Conservation (phyloP, 164 flowering plant genomes). For the Aristolochia fimbriata region DNA sequence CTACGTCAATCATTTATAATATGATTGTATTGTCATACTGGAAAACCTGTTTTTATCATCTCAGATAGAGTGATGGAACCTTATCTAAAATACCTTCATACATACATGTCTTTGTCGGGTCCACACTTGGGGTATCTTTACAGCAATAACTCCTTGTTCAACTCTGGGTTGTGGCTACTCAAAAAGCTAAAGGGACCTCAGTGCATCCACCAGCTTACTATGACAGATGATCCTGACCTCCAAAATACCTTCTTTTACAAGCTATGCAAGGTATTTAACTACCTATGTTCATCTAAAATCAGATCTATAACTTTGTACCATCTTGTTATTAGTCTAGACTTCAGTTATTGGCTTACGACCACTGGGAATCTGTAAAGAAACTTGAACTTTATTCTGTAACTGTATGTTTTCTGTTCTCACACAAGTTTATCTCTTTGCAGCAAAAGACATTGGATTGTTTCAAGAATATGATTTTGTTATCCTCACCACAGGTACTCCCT, state of each 20-base stretch:
- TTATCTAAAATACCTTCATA: slow-evolving; percentile 55
- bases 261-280: slow-evolving; percentile 62
- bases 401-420: too few species aligned
- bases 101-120: slow-evolving; percentile 89
- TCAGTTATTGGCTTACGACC: too few species aligned
- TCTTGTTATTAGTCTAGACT: too few species aligned
- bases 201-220: slow-evolving; percentile 93
- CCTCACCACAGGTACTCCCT: slow-evolving; percentile 83
- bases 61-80: slow-evolving; percentile 90
- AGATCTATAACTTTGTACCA: too few species aligned
- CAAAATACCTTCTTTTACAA: slow-evolving; percentile 85
- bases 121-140: slow-evolving; percentile 97
- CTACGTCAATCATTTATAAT: slow-evolving; percentile 1
- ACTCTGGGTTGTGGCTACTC: slow-evolving; percentile 94
- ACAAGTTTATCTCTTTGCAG: slow-evolving; percentile 30
- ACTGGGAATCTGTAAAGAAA: too few species aligned
- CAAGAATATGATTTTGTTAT: slow-evolving; percentile 70
- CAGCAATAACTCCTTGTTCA: slow-evolving; percentile 87
- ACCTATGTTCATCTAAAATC: too few species aligned
- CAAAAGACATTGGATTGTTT: slow-evolving; percentile 76
- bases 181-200: slow-evolving; percentile 85
- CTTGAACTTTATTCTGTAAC: too few species aligned
- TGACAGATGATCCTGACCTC: slow-evolving; percentile 86
- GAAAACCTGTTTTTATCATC: slow-evolving; percentile 11
- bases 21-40: not conserved